Evolutionary conservation across 2,329 filamentous ascomycete species (phyloP), one percentile per base, ranked within the genome.

Genomic region (Colletotrichum magnum): DNA sequence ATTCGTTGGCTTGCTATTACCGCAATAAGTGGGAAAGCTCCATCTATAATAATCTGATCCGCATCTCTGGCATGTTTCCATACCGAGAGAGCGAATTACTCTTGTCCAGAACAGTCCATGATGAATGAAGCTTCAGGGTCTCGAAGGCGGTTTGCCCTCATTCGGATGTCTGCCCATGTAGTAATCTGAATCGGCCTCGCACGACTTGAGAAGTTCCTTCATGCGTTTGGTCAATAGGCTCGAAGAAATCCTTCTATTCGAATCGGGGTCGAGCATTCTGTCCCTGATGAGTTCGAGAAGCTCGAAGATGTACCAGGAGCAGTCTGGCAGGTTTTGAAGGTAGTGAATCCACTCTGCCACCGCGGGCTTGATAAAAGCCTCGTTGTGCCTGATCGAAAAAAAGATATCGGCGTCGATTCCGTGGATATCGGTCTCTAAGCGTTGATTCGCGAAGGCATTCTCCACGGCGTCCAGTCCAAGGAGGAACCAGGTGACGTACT

Each of bases 401-500:
- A 69, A 69, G 1, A 48, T 24, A 39, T 69, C 66, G 16, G 66
- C 59, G 1, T 59, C 21, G 15, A 69, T 58, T 4, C 53, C 61
- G 16, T 69, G 26, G 4, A 59, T 59, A 43, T 69, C 66, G 28
- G 24, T 57, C 32, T 67, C 68, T 0, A 41, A 16, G 10, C 74
- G 68, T 1, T 6, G 6, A 0, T 53, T 16, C 0, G 72, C 53
- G 15, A 76, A 77, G 1, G 6, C 36, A 0, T 74, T 43, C 9
- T 63, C 43, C 0, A 76, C 69, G 4, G 58, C 54, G 1, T 75
- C 53, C 1, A 60, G 48, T 1, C 78, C 80, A 13, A 61, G 28
- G 2, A 81, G 2, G 7, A 78, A 70, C 78, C 79, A 82, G 1
- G 78, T 81, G n/a, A 77, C 68, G 5, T 79, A 77, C 59, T 82